A percentile compares a stretch with the other conserved stretches of the same genome.
phyloP scores from a whole-genome alignment of 768 basidiomycete species.

The Boletus edulis region DNA sequence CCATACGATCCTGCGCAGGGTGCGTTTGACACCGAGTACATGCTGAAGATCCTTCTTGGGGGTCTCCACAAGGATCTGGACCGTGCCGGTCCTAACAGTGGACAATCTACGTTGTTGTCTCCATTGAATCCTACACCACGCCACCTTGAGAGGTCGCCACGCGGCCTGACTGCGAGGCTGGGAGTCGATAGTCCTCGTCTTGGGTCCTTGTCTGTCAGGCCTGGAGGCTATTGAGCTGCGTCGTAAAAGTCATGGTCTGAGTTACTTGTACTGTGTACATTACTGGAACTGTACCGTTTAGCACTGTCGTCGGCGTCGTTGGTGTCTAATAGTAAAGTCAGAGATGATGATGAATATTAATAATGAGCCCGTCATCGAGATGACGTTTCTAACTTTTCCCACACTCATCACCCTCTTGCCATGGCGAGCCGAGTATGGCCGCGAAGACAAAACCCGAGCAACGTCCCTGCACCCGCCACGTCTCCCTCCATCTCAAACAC shows the following conservation, averaged over 20 bases:
- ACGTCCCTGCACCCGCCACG: neutral
- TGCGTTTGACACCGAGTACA: constrained; percentile 33
- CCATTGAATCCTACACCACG: neutral
- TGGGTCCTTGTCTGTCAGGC: constrained; percentile 2
- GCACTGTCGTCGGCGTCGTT: too few species aligned
- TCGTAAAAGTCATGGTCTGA: too few species aligned
- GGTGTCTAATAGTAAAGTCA: too few species aligned
- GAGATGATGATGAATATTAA: too few species aligned
- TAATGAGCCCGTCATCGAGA: too few species aligned
- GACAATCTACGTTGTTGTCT: constrained; percentile 8
- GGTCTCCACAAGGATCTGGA: constrained; percentile 21
- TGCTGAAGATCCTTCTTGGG: constrained; percentile 35
- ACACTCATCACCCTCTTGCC: constrained; percentile 18
- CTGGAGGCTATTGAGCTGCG: constrained; percentile 9
- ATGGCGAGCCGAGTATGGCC: constrained; percentile 26
- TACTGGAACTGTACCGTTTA: neutral
- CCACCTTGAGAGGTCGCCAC: constrained; percentile 12
- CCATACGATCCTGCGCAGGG: constrained; percentile 33
- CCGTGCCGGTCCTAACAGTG: constrained; percentile 4
- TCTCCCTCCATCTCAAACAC: constrained; percentile 1
- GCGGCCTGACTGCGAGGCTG: constrained; percentile 5
- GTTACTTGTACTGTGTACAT: neutral
- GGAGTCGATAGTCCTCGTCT: constrained; percentile 13
- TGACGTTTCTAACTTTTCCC: constrained; percentile 8
- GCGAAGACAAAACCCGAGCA: constrained; percentile 15